Conservation (phyloP, 257 asterid species). For the Lycium barbarum region DNA sequence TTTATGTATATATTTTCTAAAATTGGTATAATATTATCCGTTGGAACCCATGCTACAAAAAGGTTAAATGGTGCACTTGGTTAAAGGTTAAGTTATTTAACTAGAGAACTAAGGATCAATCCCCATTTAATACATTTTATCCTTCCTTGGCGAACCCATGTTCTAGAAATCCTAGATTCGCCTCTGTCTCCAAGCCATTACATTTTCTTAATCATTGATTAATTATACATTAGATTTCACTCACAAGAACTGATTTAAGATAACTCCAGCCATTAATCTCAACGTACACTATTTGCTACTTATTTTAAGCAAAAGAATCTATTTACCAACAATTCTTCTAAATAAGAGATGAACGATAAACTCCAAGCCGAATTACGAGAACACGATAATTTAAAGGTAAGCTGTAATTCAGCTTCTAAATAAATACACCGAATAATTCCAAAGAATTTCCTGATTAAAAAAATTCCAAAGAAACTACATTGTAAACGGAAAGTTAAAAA, state of each 20-base stretch:
- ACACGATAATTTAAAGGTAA: conserved; percentile 14
- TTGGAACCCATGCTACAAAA: too few relatives aligned
- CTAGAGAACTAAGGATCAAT: too few relatives aligned
- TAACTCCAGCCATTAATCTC: neutral
- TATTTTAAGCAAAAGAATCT: neutral
- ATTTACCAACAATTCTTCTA: neutral
- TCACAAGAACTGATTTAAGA: neutral
- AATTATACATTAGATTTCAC: neutral
- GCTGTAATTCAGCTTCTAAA: neutral
- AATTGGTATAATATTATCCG: too few relatives aligned
- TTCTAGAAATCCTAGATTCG: too few relatives aligned
- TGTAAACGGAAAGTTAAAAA: neutral
- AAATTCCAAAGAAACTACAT: neutral
- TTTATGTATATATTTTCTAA: too few relatives aligned
- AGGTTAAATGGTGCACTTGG: too few relatives aligned
- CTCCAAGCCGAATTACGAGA: neutral
- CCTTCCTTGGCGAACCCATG: too few relatives aligned
- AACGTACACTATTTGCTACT: neutral
- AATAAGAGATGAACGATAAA: neutral
- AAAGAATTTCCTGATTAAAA: neutral
- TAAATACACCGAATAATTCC: neutral
- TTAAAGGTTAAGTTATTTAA: too few relatives aligned
- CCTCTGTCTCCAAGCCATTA: neutral
- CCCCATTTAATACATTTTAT: too few relatives aligned
- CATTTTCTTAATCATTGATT: too few relatives aligned